These are phyloP conservation scores for Antrodiella citrinella DNA, from an alignment of 768 basidiomycete species.

Conservation along the genomic window DNA sequence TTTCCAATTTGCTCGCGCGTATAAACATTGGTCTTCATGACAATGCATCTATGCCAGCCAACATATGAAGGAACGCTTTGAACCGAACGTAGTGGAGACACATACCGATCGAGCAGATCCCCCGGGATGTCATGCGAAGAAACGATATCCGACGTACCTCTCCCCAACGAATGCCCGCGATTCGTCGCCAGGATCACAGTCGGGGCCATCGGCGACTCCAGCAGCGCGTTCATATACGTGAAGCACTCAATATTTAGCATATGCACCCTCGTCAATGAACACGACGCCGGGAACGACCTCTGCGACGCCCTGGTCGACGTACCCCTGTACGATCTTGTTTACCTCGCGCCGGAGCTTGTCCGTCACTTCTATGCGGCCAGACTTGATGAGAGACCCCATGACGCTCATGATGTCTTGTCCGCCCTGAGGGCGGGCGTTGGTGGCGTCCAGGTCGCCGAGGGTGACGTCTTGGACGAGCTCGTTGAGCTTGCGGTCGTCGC, in stretches of 20 bases:
- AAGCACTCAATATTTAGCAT: slow-evolving; percentile 99
- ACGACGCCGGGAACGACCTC: slow-evolving; percentile 97
- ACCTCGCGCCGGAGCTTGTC: slow-evolving; percentile 94
- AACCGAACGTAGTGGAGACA: slow-evolving; percentile 2
- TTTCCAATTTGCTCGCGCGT: slow-evolving; percentile 75
- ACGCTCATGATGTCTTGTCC: slow-evolving; percentile 99
- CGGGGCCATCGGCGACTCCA: slow-evolving; percentile 95
- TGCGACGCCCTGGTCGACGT: slow-evolving; percentile 97
- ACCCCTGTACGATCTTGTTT: slow-evolving; percentile 94
- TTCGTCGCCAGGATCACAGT: slow-evolving; percentile 97
- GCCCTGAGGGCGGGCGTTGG: slow-evolving; percentile 92
- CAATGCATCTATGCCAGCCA: slow-evolving; percentile 62
- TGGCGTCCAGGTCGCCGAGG: slow-evolving; percentile 90
- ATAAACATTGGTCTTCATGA: slow-evolving; percentile 87
- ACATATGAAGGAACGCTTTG: too few species aligned
- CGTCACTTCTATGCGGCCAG: slow-evolving; percentile 90
- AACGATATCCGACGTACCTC: slow-evolving; percentile 88
- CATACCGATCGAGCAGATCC: slow-evolving; percentile 86
- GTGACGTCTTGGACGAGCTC: slow-evolving; percentile 95
- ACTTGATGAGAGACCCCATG: slow-evolving; percentile 87
- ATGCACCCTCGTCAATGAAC: slow-evolving; percentile 99
- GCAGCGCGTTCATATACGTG: slow-evolving; percentile 91
- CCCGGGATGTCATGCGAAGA: slow-evolving; percentile 91
- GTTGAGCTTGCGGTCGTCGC: slow-evolving; percentile 92
- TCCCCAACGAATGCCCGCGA: slow-evolving; percentile 83